Evolutionary conservation across 1,284 basidiomycete genomes (phyloP).

Genomic region (Inonotus obliquus): DNA sequence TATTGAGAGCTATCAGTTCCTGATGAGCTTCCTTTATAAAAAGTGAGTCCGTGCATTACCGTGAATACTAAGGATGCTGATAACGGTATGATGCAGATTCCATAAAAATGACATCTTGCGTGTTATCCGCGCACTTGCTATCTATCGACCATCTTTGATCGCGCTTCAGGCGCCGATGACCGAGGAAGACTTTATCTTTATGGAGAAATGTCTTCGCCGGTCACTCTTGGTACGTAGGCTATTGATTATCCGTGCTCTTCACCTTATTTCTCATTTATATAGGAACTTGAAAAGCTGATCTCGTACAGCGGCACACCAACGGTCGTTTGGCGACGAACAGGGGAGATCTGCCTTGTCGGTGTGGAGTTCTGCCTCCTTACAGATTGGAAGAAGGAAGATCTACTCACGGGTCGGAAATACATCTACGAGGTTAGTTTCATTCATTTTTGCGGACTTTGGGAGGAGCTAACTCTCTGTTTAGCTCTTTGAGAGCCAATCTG

Average conservation of each 20-base stretch:
- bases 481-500: constrained; percentile 87
- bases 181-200: constrained; percentile 91
- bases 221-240: constrained; percentile 70
- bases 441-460: background rate
- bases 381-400: constrained; percentile 81
- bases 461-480: constrained; percentile 28
- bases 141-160: constrained; percentile 92
- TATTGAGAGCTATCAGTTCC: constrained; percentile 89
- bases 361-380: constrained; percentile 96
- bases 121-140: constrained; percentile 90
- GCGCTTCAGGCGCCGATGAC: constrained; percentile 94
- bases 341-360: constrained; percentile 95
- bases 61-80: background rate
- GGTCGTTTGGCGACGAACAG: constrained; percentile 97
- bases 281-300: constrained; percentile 97
- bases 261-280: constrained; percentile 4
- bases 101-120: constrained; percentile 94
- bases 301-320: constrained; percentile 98
- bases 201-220: constrained; percentile 93
- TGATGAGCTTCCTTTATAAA: constrained; percentile 87
- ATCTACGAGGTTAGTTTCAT: constrained; percentile 74
- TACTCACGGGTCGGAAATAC: constrained; percentile 76
- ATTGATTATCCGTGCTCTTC: background rate
- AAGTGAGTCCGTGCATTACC: constrained; percentile 44
- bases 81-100: constrained; percentile 50